These are phyloP conservation scores for Yamadazyma insecticola DNA, from an alignment of 805 yeast genomes.

Conservation along the genomic window DNA sequence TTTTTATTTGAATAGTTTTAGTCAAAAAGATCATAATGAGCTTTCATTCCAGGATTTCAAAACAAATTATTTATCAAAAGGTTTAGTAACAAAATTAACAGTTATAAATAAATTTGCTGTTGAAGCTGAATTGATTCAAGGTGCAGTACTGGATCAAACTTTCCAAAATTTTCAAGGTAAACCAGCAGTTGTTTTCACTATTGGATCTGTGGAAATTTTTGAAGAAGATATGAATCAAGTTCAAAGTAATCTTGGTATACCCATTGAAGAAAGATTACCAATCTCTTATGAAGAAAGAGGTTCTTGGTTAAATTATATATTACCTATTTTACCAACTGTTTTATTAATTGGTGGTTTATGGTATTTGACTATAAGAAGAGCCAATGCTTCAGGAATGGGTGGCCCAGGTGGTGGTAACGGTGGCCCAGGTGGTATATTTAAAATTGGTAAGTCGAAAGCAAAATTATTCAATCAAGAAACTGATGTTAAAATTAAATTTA, in stretches of 20 bases:
- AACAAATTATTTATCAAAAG: constrained; percentile 69
- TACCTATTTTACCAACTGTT: constrained; percentile 77
- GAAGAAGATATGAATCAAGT: constrained; percentile 76
- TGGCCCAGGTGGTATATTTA: constrained; percentile 60
- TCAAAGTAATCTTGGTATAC: constrained; percentile 66
- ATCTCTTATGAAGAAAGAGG: constrained; percentile 69
- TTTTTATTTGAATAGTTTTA: constrained; percentile 6
- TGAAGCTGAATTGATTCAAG: constrained; percentile 56
- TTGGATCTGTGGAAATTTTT: constrained; percentile 81
- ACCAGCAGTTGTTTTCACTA: constrained; percentile 65
- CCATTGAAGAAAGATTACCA: constrained; percentile 70
- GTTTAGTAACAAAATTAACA: constrained; percentile 66
- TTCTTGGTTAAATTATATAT: constrained; percentile 54
- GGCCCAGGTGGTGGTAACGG: constrained; percentile 67
- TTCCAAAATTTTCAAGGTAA: constrained; percentile 31
- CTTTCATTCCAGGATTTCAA: constrained; percentile 79
- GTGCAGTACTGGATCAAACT: constrained; percentile 39
- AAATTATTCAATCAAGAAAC: constrained; percentile 79
- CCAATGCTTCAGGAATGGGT: constrained; percentile 44
- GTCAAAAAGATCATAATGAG: constrained; percentile 19
- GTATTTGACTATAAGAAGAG: constrained; percentile 56
- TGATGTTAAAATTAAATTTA: constrained; percentile 75
- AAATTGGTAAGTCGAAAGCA: constrained; percentile 75
- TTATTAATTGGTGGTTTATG: constrained; percentile 75
- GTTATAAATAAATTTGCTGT: constrained; percentile 74